Evolutionary conservation across 345 rosid genomes (phyloP).

Genomic region (Lepidium didymum): DNA sequence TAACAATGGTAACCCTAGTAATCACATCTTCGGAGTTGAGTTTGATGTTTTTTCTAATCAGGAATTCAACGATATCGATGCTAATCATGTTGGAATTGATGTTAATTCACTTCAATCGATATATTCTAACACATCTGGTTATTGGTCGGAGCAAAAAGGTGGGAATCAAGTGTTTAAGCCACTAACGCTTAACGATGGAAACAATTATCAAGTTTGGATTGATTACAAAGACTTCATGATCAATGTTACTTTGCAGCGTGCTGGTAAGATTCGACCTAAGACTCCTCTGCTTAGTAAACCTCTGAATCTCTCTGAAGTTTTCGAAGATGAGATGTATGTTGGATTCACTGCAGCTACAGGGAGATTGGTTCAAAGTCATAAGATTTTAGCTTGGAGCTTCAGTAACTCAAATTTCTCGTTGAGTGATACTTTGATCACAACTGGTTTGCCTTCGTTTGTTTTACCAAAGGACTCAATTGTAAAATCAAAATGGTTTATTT

Average conservation of each 20-base stretch:
- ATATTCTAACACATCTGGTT: constrained; percentile 28
- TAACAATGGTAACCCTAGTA: constrained; percentile 32
- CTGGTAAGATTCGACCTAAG: constrained; percentile 34
- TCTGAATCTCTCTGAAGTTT: constrained; percentile 46
- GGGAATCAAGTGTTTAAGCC: constrained; percentile 28
- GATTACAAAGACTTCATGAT: constrained; percentile 40
- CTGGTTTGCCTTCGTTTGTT: constrained; percentile 67
- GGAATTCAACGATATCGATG: constrained; percentile 40
- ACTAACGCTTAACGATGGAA: constrained; percentile 56
- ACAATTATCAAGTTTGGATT: constrained; percentile 81
- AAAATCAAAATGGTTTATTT: constrained; percentile 39
- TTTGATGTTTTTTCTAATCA: constrained; percentile 44
- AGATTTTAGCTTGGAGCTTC: constrained; percentile 75
- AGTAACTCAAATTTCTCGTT: constrained; percentile 50
- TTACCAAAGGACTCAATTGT: constrained; percentile 38
- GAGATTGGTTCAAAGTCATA: constrained; percentile 48
- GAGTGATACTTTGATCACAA: constrained; percentile 45
- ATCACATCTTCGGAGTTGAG: constrained; percentile 38
- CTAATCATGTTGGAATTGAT: constrained; percentile 43
- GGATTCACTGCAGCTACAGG: constrained; percentile 75
- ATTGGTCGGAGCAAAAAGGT: constrained; percentile 26
- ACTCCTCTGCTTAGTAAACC: constrained; percentile 38
- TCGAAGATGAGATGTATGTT: constrained; percentile 63
- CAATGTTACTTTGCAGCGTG: constrained; percentile 36
- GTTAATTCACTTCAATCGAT: constrained; percentile 33